Evolutionary conservation across 2,329 filamentous ascomycete species (phyloP).

Genomic region (Leptographium wingfieldii): DNA sequence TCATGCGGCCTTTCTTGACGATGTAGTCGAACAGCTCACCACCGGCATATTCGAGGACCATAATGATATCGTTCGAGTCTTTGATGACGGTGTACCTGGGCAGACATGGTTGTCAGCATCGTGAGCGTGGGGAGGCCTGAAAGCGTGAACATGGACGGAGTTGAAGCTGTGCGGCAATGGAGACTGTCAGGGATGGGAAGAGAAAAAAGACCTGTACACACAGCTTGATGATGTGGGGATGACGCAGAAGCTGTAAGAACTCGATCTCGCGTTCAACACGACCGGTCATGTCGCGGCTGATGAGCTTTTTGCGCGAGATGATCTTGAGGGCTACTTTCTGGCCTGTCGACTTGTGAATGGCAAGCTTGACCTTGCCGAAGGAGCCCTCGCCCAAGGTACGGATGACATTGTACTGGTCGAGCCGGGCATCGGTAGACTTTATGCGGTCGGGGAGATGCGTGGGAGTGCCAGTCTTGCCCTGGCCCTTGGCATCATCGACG

Average conservation of each 20-base stretch:
- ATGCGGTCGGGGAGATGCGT: constrained; percentile 12
- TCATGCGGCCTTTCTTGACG: constrained; percentile 83
- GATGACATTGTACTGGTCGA: constrained; percentile 77
- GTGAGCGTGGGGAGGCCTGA: neutral
- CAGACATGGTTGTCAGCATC: neutral
- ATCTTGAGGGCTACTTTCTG: constrained; percentile 98
- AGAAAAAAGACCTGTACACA: constrained; percentile 30
- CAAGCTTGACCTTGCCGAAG: constrained; percentile 97
- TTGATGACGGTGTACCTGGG: constrained; percentile 89
- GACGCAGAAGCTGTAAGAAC: constrained; percentile 86
- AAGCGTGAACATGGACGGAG: neutral
- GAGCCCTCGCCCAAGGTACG: constrained; percentile 90
- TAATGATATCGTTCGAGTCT: constrained; percentile 87
- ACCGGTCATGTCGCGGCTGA: constrained; percentile 95
- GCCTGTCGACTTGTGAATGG: constrained; percentile 79
- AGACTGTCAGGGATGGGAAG: neutral
- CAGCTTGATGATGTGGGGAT: constrained; percentile 98
- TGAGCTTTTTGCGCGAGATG: constrained; percentile 88
- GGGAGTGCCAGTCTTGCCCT: neutral
- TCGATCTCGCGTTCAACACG: constrained; percentile 96
- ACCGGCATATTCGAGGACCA: constrained; percentile 97
- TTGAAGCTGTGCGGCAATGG: neutral
- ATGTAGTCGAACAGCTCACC: constrained; percentile 98
- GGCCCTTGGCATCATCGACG: constrained; percentile 15
- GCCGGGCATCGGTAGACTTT: constrained; percentile 22